Conservation (phyloP, 2,329 filamentous ascomycete genomes). For the Fusarium metavorans region DNA sequence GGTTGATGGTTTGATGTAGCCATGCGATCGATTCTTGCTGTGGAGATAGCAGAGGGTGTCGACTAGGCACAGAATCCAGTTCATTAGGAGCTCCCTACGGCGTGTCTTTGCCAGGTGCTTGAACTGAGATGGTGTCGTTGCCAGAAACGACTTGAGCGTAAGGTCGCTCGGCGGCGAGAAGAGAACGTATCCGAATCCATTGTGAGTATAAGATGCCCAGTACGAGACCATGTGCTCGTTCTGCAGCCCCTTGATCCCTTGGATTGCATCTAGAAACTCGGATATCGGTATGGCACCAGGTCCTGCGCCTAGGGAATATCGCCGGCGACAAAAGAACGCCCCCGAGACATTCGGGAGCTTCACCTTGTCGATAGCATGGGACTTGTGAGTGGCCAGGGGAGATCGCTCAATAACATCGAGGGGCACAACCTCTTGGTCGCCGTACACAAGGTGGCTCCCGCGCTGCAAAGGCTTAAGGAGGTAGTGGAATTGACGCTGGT, state of each 20-base stretch:
- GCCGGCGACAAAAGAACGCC: conserved; percentile 67
- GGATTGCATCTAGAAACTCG: conserved; percentile 72
- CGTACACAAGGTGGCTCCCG: conserved; percentile 73
- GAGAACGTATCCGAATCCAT: conserved; percentile 72
- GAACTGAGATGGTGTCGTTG: conserved; percentile 70
- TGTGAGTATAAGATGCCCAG: conserved; percentile 77
- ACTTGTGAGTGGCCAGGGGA: conserved; percentile 52
- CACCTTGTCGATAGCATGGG: conserved; percentile 66
- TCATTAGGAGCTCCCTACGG: conserved; percentile 70
- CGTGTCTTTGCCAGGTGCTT: conserved; percentile 72
- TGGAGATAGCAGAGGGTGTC: conserved; percentile 78
- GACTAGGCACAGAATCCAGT: conserved; percentile 81
- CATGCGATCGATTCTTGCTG: conserved; percentile 71
- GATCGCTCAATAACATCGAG: conserved; percentile 74
- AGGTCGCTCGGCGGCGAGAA: conserved; percentile 76
- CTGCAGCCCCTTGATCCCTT: conserved; percentile 67
- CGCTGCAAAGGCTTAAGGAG: conserved; percentile 72
- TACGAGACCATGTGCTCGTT: conserved; percentile 79
- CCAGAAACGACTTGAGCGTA: conserved; percentile 75
- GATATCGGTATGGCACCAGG: conserved; percentile 60
- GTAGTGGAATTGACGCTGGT: conserved; percentile 77
- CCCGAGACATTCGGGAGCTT: conserved; percentile 72
- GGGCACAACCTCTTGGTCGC: conserved; percentile 76
- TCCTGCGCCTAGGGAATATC: conserved; percentile 62
- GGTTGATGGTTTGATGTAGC: conserved; percentile 77